These are phyloP conservation scores for Rhynchosporium secalis DNA, from an alignment of 2,329 filamentous ascomycete species.

Conservation along the genomic window DNA sequence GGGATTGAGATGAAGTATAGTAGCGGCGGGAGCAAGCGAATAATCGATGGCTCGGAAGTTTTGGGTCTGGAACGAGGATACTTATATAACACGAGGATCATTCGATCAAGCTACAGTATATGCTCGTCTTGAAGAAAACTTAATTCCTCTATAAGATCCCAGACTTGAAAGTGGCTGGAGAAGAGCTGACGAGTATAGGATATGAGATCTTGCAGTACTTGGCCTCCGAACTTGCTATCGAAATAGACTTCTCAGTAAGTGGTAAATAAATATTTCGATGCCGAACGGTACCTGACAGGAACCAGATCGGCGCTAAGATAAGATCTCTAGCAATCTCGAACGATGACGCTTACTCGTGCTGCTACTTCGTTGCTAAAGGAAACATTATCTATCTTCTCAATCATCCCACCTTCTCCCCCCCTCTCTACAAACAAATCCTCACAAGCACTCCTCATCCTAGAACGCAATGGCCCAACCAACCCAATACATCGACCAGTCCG, in stretches of 20 bases:
- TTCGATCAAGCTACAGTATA: too few species aligned
- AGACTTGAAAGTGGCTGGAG: too few species aligned
- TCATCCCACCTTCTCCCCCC: neutral
- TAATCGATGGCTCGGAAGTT: neutral
- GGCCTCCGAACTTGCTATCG: too few species aligned
- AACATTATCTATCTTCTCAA: neutral
- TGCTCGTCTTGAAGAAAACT: too few species aligned
- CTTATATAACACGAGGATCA: too few species aligned
- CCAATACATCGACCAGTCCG: conserved; percentile 19
- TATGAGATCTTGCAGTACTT: too few species aligned
- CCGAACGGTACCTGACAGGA: neutral
- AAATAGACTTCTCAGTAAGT: too few species aligned
- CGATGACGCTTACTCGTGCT: neutral
- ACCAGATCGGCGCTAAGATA: conserved; percentile 15
- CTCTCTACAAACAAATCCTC: neutral
- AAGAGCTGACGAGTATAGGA: too few species aligned
- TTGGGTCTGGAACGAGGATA: neutral
- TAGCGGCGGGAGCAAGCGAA: neutral
- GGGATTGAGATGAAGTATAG: neutral
- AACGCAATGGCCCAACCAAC: neutral
- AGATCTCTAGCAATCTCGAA: neutral
- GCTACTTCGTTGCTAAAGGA: neutral
- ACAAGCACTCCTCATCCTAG: neutral
- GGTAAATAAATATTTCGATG: neutral
- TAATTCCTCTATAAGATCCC: too few species aligned